Base-by-base conservation (phyloP, 140 eudicot species). In the Bidens hawaiensis region DNA sequence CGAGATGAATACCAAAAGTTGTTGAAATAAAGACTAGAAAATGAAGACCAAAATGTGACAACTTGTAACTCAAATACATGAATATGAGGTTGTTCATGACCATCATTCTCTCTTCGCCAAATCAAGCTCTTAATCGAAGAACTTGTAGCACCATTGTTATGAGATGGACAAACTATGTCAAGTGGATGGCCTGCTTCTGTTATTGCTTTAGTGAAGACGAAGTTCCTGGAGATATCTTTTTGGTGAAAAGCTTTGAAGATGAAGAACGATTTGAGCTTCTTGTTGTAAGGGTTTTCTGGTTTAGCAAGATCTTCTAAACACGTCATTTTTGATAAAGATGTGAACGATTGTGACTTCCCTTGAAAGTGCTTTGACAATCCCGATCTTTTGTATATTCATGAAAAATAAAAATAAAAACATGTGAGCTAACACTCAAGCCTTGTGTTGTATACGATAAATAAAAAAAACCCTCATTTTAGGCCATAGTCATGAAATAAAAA, bases 301-400 rank as follows among this genome's bases (percentile, higher is more conserved):
- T 88, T 88, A 9, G 79, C 89, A n/a, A 88, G 82, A 56, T 88
- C 89, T 60, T 84, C 87, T 58, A 88, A 69, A 64, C 84, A 53
- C 25, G 38, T 40, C 75, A 84, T 87, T 17, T 77, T 69, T 41
- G 83, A 50, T 59, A 88, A 72, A 41, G 79, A 76, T 23, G 94
- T 75, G 52, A 84, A 88, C 2, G 96, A 88, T 60, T 88, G 87
- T 7, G 96, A 88, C 25, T 84, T 88, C 26, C 96, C 94, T 33
- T 81, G 69, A 65, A 74, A 88, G 66, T 84, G 85, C 64, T 77
- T 79, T 0, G 96, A 88, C 33, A 88, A 58, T 41, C 94, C 96
- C 60, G n/a, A 10, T 36, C 78, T 77, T 58, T 94, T 88, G 61
- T 60, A 58, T 60, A 57, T 27, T 23, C 31, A 62, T 33, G 42